Base-by-base conservation (phyloP, 73 alveolate genomes). In the Breviolum minutum region DNA sequence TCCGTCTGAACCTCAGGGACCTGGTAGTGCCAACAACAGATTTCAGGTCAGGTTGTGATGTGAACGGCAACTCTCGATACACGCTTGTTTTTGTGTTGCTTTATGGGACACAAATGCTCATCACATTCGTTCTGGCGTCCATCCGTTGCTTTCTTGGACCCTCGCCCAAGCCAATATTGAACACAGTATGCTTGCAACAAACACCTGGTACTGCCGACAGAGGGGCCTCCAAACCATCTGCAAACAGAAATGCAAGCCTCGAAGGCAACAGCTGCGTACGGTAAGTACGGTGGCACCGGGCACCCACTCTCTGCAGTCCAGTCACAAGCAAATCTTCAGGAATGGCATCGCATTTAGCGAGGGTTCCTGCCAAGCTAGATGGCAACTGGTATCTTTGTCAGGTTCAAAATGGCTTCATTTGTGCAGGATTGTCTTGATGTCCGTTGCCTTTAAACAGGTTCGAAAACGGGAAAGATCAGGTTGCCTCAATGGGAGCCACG, bases 311-410 rank as follows among this genome's bases (percentile, higher is more conserved):
- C 60, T 68, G 83, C 95, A 8, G 30, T 63, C 95, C 30, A 68
- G 95, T 30, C 84, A 63, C 98, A 81, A 54, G 91, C 89, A 73
- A 92, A 63, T 66, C 70, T 68, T 81, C 73, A 92, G 91, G 90
- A 92, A 74, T 76, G 81, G 98, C 98, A 92, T 92, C 69, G 98
- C 98, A 92, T 92, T 92, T 76, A 92, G 98, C 73, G 97, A 30
- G 30, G 88, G 61, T 6, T 11, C 97, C 87, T 73, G 69, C n/a
- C 62, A n/a, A 81, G 90, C 54, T 40, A 81, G 90, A 0, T 40
- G 88, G 48, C 94, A 63, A 20, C n/a, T 22, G 63, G 19, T 11
- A 11, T 27, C 62, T n/a, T 20, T 14, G 62, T 17, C n/a, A 5
- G 60, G 32, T 5, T 4, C 7, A 13, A 63, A 19, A 14, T 17